Evolutionary conservation across 805 yeast species (phyloP), one percentile per base, ranked within the genome.

Genomic region (Wickerhamomyces tratensis): DNA sequence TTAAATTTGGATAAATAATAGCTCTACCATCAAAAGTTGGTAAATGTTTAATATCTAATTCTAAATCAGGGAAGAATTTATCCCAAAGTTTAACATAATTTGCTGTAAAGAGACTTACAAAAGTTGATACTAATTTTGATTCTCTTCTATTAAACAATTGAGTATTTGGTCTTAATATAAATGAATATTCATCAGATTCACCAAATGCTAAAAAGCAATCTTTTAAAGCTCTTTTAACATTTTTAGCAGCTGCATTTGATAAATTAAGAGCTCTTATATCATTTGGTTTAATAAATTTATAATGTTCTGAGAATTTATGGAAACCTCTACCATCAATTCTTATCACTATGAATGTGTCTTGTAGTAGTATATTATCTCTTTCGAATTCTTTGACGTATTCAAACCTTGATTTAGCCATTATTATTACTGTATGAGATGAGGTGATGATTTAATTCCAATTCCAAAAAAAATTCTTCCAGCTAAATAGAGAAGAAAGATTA

Each of bases 11-110:
- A 51, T 93, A 93, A 1, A 77, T 63, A 8, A 93, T 93, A 2
- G 94, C 94, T 39, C 98, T 67, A 0, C 94, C 88, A 61, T 93
- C 98, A 59, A 93, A 93, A 13, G 84, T 79, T 0, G 98, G 98
- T 33, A 91, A 58, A 45, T 79, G 70, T 12, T 67, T 72, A 1
- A 67, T 42, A 14, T 69, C 64, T 26, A 84, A 63, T 12, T 69
- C 72, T 10, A 52, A 57, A 2, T 68, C 73, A 5, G 58, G 53
- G 52, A 85, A 81, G 43, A 66, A 70, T 45, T 65, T 61, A 33
- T 64, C 51, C 96, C 97, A 93, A 38, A 71, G 71, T 41, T 67
- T 69, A 5, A 76, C 74, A 56, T 93, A 93, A 51, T 77, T 74
- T 2, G 94, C 79, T 0, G 95, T 81, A 57, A 87, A 86, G 11